A percentile compares a stretch with the other conserved stretches of the same genome.
These are phyloP conservation scores for Leccinum uliginosum DNA, from an alignment of 768 basidiomycete genomes.

Conservation along the genomic window DNA sequence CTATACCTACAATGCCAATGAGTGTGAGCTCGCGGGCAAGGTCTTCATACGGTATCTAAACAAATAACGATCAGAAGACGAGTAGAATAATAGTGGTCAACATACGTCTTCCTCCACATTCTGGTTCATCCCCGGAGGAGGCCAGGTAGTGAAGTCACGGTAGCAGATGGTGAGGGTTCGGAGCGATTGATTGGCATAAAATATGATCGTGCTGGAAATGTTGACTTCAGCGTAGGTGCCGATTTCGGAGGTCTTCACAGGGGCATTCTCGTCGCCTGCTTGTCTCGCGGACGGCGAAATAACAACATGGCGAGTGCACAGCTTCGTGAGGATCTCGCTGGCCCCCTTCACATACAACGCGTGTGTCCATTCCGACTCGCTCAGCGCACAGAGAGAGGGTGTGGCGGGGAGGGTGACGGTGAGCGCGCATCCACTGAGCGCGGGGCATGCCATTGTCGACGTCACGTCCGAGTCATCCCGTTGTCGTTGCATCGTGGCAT, in stretches of 20 bases:
- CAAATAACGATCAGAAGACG: constrained; percentile 10
- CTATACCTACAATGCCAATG: constrained; percentile 89
- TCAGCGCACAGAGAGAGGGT: too few species aligned
- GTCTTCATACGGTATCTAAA: constrained; percentile 64
- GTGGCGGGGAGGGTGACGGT: too few species aligned
- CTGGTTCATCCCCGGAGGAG: constrained; percentile 47
- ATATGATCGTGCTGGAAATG: constrained; percentile 89
- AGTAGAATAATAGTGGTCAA: not conserved
- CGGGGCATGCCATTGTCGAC: too few species aligned
- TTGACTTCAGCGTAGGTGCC: constrained; percentile 70
- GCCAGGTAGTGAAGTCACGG: constrained; percentile 83
- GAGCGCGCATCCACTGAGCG: too few species aligned
- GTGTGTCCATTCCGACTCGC: too few species aligned
- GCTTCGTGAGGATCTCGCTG: constrained; percentile 84
- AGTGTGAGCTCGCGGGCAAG: constrained; percentile 74
- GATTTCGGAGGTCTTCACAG: constrained; percentile 58
- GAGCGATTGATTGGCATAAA: constrained; percentile 95
- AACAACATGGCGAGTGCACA: constrained; percentile 69
- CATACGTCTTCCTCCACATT: constrained; percentile 53
- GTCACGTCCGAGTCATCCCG: too few species aligned
- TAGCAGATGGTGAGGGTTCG: constrained; percentile 95
- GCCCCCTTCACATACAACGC: constrained; percentile 96
- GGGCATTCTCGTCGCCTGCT: constrained; percentile 15
- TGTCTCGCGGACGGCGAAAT: constrained; percentile 37
- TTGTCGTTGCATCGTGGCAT: too few species aligned